Base-by-base conservation (phyloP, 2,329 filamentous ascomycete genomes). In the Stemphylium lycopersici region DNA sequence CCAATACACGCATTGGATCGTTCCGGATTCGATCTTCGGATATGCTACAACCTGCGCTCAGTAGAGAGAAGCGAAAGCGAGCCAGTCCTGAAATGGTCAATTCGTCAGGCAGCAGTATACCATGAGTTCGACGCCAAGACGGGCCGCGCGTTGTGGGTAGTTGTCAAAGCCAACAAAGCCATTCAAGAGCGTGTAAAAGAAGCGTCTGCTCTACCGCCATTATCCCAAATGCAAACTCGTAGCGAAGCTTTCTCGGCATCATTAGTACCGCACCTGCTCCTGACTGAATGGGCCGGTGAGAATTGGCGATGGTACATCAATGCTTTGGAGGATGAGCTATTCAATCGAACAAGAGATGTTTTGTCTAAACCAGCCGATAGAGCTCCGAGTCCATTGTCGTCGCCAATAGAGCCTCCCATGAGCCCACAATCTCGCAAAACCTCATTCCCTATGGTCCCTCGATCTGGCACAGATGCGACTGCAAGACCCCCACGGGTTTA, bases 221-320 rank as follows among this genome's bases (percentile, higher is more conserved):
- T 32, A 13, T 45, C 58, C 13, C 45, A 45, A 4, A 52, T 39
- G 3, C 26, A 29, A 29, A 29, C 26, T 7, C 26, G 26, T 29
- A 11, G 26, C 2, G 37, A 44, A 16, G 53, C 60, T 16, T 64
- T 71, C 32, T 24, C 55, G 16, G 48, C 69, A 6, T 48, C 69
- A 7, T 61, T 79, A 1, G 44, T 52, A 12, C 68, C 62, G 1
- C 77, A 79, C 55, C 51, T 76, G 2, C 41, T 78, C 1, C 37
- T 75, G 5, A 70, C 65, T 44, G 55, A 67, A 18, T 79, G 77
- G 77, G 68, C 74, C 2, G 63, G 57, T 3, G 77, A 79, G 47
- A 69, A 78, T 16, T 80, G 78, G 78, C 69, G 76, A 2, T 77
- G 74, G 73, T 80, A 77, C 55, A 68, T 79, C 8, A 74, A 73